Evolutionary conservation across 2,329 filamentous ascomycete genomes (phyloP), one percentile per base, ranked within the genome.

Genomic region (Cladorrhinum sp.): DNA sequence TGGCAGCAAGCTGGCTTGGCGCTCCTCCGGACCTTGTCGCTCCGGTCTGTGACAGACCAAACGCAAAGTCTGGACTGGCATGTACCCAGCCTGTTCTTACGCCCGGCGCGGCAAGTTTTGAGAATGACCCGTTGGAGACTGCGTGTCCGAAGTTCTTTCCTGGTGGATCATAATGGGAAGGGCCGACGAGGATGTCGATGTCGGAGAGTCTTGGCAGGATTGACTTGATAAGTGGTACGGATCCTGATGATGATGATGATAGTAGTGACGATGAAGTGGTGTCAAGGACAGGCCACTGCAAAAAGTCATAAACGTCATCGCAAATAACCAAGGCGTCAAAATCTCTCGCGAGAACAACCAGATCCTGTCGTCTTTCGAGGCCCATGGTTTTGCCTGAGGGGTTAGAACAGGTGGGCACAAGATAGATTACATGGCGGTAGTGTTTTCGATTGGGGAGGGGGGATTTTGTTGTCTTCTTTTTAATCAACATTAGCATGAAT

Each of bases 301-400:
- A 80, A 66, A 93, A 89, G 73, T 98, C 93, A 72, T 99, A 99
- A 9, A 98, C 92, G 73, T 99, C 95, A 75, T 98, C 93, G 53
- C 85, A 85, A 25, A 97, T 81, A 58, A 97, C 75, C n/a, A 98
- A 81, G 6, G 91, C 91, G 72, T 98, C 87, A 72, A 89, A 85
- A 61, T 86, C 79, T 59, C 93, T 83, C 0, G 93, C 93, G 6
- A 97, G 75, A n/a, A 79, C 77, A 23, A 98, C 86, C 3, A 98
- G 81, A 10, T 78, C 78, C 64, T 86, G 77, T 2, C 95, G 84
- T 25, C 89, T 83, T 18, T 75, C 72, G 2, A 92, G 74, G 13
- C 87, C 86, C 87, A 96, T 93, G 2, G 91, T 92, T 70, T 88
- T 89, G 27, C 89, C 91, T 0, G 90, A 92, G 0, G 95, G 95